Percentiles rank a stretch among this genome's conserved stretches.
Evolutionary conservation across 2,329 filamentous ascomycete species (phyloP).

Genomic region (Sporothrix luriei): DNA sequence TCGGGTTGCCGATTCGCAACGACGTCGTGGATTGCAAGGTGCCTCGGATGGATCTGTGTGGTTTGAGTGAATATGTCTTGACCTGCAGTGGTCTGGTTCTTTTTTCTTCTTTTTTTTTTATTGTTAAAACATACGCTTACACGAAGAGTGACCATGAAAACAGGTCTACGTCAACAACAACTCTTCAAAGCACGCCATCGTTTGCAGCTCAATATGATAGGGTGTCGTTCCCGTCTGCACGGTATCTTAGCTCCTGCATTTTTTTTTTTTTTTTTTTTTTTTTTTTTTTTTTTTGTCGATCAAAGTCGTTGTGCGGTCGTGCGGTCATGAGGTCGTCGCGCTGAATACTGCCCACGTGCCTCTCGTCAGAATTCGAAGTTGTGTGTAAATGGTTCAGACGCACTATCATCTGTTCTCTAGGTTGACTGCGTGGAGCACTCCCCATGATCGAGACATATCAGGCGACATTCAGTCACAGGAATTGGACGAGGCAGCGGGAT

Average conservation of each 20-base stretch:
- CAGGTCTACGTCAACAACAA: background rate
- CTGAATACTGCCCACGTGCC: background rate
- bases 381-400: background rate
- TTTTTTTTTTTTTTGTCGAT: too few species aligned
- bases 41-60: background rate
- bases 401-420: too few species aligned
- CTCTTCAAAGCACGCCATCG: background rate
- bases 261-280: background rate
- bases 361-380: background rate
- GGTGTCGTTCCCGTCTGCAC: background rate
- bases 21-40: background rate
- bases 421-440: background rate
- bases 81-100: background rate
- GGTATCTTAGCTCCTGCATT: background rate
- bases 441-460: background rate
- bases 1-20: constrained; percentile 4
- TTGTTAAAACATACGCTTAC: background rate
- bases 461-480: background rate
- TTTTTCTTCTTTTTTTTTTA: too few species aligned
- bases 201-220: background rate
- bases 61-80: background rate
- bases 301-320: background rate
- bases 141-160: background rate
- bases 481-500: background rate
- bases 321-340: background rate